Percentiles rank a stretch among this genome's conserved stretches.
Conservation (phyloP, 257 asterid species). For the Mentha longifolia region DNA sequence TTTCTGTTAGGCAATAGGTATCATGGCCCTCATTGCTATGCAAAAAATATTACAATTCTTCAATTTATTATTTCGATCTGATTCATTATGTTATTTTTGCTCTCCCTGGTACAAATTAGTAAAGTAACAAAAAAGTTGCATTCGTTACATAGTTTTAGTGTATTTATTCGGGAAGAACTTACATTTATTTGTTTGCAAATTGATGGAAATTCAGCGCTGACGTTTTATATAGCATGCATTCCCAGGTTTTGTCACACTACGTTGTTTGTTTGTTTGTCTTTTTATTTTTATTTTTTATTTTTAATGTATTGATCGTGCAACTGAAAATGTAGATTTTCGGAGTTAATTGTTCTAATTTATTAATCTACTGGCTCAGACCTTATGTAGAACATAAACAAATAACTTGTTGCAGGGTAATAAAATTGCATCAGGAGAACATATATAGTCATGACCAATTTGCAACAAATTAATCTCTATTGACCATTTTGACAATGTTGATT, state of each 20-base stretch:
- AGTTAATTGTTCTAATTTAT: slow-evolving; percentile 1
- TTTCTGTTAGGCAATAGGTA: slow-evolving; percentile 23
- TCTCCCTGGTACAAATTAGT: slow-evolving; percentile 18
- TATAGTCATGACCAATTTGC: background rate
- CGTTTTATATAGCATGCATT: background rate
- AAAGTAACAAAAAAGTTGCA: slow-evolving; percentile 21
- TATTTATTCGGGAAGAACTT: slow-evolving; percentile 18
- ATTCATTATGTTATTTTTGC: slow-evolving; percentile 19
- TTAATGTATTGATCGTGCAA: background rate
- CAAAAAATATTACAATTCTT: slow-evolving; percentile 4
- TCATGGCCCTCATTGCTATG: slow-evolving; percentile 16
- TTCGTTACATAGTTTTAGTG: background rate
- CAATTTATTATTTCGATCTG: slow-evolving; percentile 15
- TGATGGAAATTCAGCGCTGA: slow-evolving; percentile 4
- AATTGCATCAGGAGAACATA: background rate
- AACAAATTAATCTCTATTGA: background rate
- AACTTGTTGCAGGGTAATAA: background rate
- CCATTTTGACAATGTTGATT: slow-evolving; percentile 17
- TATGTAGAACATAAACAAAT: background rate
- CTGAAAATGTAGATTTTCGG: background rate
- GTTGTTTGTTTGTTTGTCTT: background rate
- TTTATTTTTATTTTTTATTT: too few relatives aligned
- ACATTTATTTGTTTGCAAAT: slow-evolving; percentile 24
- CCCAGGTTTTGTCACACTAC: background rate
- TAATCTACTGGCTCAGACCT: background rate